Percentiles rank a stretch among this genome's conserved stretches.
Conservation (phyloP, 768 basidiomycete genomes). For the Podaxis sp. region DNA sequence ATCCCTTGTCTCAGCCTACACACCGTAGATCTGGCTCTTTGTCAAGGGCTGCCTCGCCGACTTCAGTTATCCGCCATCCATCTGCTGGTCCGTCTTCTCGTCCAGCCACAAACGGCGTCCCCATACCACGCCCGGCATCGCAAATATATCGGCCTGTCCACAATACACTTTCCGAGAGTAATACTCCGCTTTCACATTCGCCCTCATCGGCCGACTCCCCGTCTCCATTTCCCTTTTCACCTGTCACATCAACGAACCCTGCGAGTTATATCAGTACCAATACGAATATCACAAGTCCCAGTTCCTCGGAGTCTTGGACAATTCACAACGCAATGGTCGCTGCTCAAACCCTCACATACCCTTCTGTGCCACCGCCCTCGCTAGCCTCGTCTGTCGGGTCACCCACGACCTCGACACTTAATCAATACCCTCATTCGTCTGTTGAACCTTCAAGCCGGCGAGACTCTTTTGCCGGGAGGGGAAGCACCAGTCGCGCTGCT, state of each 20-base stretch:
- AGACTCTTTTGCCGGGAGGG: conserved; percentile 44
- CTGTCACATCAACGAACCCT: conserved; percentile 50
- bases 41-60: conserved; percentile 44
- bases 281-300: conserved; percentile 74
- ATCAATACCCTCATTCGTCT: conserved; percentile 46
- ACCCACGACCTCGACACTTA: conserved; percentile 50
- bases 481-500: conserved; percentile 32
- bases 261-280: conserved; percentile 56
- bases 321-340: conserved; percentile 37
- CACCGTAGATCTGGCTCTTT: conserved; percentile 50
- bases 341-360: conserved; percentile 61
- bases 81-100: conserved; percentile 16
- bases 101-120: conserved; percentile 50
- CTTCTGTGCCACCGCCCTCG: conserved; percentile 81
- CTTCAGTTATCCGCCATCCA: conserved; percentile 39
- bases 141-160: conserved; percentile 57
- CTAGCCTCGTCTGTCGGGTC: conserved; percentile 79
- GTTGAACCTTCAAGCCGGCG: conserved; percentile 55
- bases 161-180: conserved; percentile 48
- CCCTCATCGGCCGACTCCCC: conserved; percentile 67
- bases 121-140: conserved; percentile 72
- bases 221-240: conserved; percentile 70
- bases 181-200: conserved; percentile 65
- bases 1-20: conserved; percentile 71
- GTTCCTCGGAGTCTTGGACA: conserved; percentile 57